phyloP scores from a whole-genome alignment of 176 grass and related monocot genomes.

The Areca catechu region DNA sequence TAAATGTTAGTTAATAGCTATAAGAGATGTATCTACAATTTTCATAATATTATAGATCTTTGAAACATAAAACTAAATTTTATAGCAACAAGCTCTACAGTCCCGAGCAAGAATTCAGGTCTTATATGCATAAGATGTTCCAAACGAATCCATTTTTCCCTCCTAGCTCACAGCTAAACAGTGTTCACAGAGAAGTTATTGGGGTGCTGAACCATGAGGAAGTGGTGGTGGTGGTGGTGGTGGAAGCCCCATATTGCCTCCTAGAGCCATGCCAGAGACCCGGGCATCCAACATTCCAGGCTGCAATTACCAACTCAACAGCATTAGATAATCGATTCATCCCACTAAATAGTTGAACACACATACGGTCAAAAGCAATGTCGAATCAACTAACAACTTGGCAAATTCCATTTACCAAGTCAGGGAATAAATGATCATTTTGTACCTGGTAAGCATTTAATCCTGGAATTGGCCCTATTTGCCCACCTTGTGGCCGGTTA shows the following conservation, averaged over 20 bases:
- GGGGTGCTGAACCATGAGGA: slow-evolving; percentile 46
- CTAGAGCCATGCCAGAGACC: slow-evolving; percentile 26
- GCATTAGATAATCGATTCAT: not conserved
- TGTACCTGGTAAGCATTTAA: slow-evolving; percentile 66
- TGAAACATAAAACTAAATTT: too few relatives aligned
- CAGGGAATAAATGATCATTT: not conserved
- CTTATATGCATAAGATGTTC: too few relatives aligned
- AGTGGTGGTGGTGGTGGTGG: slow-evolving; percentile 42
- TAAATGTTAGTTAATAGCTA: too few relatives aligned
- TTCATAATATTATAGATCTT: too few relatives aligned
- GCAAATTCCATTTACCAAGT: not conserved
- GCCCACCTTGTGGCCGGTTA: slow-evolving; percentile 59
- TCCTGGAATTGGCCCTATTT: slow-evolving; percentile 70
- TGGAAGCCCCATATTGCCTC: slow-evolving; percentile 56
- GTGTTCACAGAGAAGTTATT: slow-evolving; percentile 11
- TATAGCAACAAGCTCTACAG: too few relatives aligned
- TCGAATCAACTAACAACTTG: not conserved
- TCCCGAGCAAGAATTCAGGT: too few relatives aligned
- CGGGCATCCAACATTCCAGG: slow-evolving; percentile 53
- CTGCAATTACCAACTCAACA: slow-evolving; percentile 25
- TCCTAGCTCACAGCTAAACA: too few relatives aligned
- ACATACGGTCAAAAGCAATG: not conserved
- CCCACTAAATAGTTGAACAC: not conserved
- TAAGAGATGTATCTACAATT: too few relatives aligned
- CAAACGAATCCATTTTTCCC: too few relatives aligned